These are phyloP conservation scores for Rhizoctonia solani DNA, from an alignment of 1,284 basidiomycete genomes.

Conservation along the genomic window DNA sequence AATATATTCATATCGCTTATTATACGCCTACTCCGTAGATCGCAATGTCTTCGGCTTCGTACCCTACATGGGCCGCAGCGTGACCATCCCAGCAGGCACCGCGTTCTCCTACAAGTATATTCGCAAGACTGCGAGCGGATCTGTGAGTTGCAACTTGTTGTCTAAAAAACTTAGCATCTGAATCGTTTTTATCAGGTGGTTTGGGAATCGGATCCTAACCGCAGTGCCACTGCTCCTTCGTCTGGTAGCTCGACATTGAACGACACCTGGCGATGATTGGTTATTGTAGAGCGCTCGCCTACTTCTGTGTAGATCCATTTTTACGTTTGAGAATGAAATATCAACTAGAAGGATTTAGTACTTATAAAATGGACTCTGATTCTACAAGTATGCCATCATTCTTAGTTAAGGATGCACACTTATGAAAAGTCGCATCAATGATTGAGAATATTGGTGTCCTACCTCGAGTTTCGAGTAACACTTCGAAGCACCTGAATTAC, in stretches of 20 bases:
- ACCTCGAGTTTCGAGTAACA: too few species aligned
- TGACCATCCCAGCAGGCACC: constrained; percentile 55
- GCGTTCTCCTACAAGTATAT: constrained; percentile 66
- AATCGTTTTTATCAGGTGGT: constrained; percentile 44
- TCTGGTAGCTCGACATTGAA: background rate
- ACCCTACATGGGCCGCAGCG: constrained; percentile 61
- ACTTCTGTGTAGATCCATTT: too few species aligned
- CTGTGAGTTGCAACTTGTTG: constrained; percentile 49
- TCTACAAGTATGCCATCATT: too few species aligned
- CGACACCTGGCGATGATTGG: background rate
- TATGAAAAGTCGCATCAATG: too few species aligned
- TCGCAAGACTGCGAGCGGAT: constrained; percentile 58
- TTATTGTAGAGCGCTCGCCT: too few species aligned
- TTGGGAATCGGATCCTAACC: constrained; percentile 64
- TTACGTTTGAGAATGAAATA: too few species aligned
- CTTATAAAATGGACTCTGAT: too few species aligned
- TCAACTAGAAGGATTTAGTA: too few species aligned
- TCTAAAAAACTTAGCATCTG: background rate
- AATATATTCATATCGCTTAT: background rate
- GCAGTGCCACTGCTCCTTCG: constrained; percentile 50
- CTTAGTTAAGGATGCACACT: too few species aligned
- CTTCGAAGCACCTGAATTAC: too few species aligned
- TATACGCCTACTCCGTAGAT: constrained; percentile 48
- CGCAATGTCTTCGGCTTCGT: constrained; percentile 56
- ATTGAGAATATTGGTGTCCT: too few species aligned